phyloP scores from a whole-genome alignment of 2,329 filamentous ascomycete species.

The Teratosphaeria nubilosa region DNA sequence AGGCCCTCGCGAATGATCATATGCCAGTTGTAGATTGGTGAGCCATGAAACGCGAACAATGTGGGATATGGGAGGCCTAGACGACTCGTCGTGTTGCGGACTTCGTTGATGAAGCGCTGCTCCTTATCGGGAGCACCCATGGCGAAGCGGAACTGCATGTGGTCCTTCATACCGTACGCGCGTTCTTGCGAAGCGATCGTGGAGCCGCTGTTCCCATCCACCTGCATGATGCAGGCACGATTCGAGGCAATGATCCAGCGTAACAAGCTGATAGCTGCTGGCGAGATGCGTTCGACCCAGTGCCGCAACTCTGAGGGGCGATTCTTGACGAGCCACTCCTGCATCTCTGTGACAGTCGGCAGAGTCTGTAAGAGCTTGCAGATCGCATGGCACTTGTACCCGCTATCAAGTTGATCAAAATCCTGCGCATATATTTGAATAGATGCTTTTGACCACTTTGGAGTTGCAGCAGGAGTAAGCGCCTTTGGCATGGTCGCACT shows the following conservation, averaged over 20 bases:
- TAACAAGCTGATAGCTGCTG: slow-evolving; percentile 57
- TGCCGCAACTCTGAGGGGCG: slow-evolving; percentile 31
- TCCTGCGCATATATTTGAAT: slow-evolving; percentile 44
- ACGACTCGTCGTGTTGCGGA: slow-evolving; percentile 38
- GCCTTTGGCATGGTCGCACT: not conserved
- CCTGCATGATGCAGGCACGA: slow-evolving; percentile 72
- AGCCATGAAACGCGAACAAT: slow-evolving; percentile 82
- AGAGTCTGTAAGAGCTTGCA: slow-evolving; percentile 47
- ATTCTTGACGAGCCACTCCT: slow-evolving; percentile 32
- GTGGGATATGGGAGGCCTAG: slow-evolving; percentile 49
- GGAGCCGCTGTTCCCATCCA: slow-evolving; percentile 37
- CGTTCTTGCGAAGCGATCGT: slow-evolving; percentile 23
- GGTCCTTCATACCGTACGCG: slow-evolving; percentile 55
- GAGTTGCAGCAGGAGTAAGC: slow-evolving; percentile 8
- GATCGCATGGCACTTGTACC: slow-evolving; percentile 40
- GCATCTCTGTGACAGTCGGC: slow-evolving; percentile 53
- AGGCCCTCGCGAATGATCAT: slow-evolving; percentile 65
- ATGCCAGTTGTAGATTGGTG: slow-evolving; percentile 70
- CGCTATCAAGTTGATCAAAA: slow-evolving; percentile 44
- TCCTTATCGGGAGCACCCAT: slow-evolving; percentile 88
- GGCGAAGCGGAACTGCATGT: slow-evolving; percentile 75
- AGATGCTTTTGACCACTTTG: slow-evolving; percentile 22
- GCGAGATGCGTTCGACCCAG: slow-evolving; percentile 53
- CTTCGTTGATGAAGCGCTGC: slow-evolving; percentile 56
- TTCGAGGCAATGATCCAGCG: slow-evolving; percentile 89